Conservation (phyloP, 2,329 filamentous ascomycete species). For the Uncinocarpus reesii region DNA sequence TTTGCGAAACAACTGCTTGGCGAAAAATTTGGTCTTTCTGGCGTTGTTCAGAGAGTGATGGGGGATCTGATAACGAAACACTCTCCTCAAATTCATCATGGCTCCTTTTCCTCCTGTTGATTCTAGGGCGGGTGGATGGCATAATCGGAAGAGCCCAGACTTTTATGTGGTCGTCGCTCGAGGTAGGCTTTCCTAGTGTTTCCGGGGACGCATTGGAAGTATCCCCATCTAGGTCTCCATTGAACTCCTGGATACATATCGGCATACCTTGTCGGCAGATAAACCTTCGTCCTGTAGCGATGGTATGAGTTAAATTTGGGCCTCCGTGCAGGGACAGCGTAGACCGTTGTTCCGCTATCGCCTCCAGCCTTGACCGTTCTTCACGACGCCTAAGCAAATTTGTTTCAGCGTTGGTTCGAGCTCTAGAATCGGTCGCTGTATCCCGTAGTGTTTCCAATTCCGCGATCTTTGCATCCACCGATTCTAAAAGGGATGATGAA, state of each 20-base stretch:
- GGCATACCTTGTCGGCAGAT: slow-evolving; percentile 76
- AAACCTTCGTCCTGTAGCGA: slow-evolving; percentile 76
- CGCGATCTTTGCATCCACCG: slow-evolving; percentile 22
- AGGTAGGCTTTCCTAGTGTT: slow-evolving; percentile 49
- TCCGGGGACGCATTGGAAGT: slow-evolving; percentile 15
- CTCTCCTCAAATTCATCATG: slow-evolving; percentile 40
- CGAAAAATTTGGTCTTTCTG: slow-evolving; percentile 30
- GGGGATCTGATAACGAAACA: slow-evolving; percentile 1
- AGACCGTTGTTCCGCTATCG: slow-evolving; percentile 18
- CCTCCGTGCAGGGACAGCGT: slow-evolving; percentile 63
- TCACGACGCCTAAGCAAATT: not conserved
- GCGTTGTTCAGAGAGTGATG: not conserved
- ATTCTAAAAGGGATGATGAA: slow-evolving; percentile 27
- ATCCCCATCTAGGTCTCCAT: slow-evolving; percentile 25
- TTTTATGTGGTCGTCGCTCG: slow-evolving; percentile 62
- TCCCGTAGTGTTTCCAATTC: slow-evolving; percentile 6
- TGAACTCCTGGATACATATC: slow-evolving; percentile 59
- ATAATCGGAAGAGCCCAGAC: slow-evolving; percentile 70
- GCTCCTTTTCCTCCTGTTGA: slow-evolving; percentile 37
- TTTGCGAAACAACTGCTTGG: slow-evolving; percentile 56
- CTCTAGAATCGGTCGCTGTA: slow-evolving; percentile 16
- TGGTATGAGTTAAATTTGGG: slow-evolving; percentile 51
- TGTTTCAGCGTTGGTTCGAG: slow-evolving; percentile 1
- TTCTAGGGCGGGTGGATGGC: slow-evolving; percentile 22
- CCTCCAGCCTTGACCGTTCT: not conserved